phyloP scores from a whole-genome alignment of 177 flowering plant species.

The Vitis hybrid region DNA sequence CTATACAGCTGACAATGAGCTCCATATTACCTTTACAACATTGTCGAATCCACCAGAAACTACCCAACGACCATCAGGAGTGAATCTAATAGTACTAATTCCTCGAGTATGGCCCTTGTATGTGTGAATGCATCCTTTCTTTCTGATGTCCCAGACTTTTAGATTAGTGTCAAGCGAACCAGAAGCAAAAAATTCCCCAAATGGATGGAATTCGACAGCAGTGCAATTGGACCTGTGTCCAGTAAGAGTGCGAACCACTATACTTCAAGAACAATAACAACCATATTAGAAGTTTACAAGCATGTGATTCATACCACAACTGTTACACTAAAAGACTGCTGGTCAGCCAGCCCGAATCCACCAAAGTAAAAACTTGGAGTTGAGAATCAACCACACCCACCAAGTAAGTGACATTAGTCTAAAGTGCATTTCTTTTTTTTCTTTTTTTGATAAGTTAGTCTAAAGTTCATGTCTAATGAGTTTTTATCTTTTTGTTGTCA shows the following conservation, averaged over 20 bases:
- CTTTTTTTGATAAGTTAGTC: background rate
- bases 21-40: conserved; percentile 65
- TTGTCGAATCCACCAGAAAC: conserved; percentile 92
- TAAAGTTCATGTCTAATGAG: background rate
- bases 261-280: conserved; percentile 50
- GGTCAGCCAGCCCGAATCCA: background rate
- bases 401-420: background rate
- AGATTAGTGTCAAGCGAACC: conserved; percentile 80
- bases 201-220: conserved; percentile 86
- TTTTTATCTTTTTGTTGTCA: background rate
- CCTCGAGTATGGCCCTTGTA: conserved; percentile 84
- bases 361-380: background rate
- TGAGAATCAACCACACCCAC: background rate
- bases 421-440: background rate
- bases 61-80: conserved; percentile 97
- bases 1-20: background rate
- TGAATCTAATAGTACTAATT: conserved; percentile 64
- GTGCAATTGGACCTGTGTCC: conserved; percentile 83
- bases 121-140: conserved; percentile 92
- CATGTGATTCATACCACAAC: background rate
- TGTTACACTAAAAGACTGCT: background rate
- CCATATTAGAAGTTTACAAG: conserved; percentile 23
- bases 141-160: conserved; percentile 87
- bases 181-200: conserved; percentile 94
- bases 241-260: conserved; percentile 83